Evolutionary conservation across 176 grass and related monocot species (phyloP).

Genomic region (Bolboschoenus planiculmis): DNA sequence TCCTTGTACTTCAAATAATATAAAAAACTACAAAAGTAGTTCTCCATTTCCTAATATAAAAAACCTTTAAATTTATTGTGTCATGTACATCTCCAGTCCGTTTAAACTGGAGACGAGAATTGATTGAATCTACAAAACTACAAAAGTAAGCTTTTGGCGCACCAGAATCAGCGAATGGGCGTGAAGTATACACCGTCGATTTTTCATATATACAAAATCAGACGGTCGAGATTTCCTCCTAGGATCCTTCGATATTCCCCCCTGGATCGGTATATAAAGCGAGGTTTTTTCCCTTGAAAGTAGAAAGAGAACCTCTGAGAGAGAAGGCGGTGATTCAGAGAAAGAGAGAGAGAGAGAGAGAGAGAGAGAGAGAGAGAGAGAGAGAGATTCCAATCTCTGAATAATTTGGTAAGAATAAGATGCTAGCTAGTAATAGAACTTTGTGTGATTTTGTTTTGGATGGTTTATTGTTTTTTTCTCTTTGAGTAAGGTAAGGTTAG

Average conservation of each 20-base stretch:
- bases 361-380: no score
- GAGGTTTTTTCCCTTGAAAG: background rate
- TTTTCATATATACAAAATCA: background rate
- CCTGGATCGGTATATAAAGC: background rate
- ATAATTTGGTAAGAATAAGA: no score
- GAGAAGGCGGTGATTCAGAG: background rate
- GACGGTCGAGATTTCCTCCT: background rate
- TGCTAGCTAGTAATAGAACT: background rate
- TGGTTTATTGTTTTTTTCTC: background rate
- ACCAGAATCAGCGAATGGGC: background rate
- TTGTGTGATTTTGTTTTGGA: background rate
- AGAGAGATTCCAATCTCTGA: no score
- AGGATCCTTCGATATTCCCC: background rate
- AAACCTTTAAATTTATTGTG: background rate
- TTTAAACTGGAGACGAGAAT: background rate
- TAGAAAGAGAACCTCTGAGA: no score
- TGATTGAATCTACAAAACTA: background rate
- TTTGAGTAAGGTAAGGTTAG: no score
- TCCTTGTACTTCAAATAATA: background rate
- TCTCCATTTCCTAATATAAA: background rate
- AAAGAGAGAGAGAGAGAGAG: no score
- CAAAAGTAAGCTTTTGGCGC: background rate
- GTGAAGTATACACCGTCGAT: background rate
- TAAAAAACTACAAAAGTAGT: background rate
- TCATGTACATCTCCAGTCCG: background rate